Evolutionary conservation across 306 rosid species (phyloP), one percentile per base, ranked within the genome.

Genomic region (Begonia peltatifolia): DNA sequence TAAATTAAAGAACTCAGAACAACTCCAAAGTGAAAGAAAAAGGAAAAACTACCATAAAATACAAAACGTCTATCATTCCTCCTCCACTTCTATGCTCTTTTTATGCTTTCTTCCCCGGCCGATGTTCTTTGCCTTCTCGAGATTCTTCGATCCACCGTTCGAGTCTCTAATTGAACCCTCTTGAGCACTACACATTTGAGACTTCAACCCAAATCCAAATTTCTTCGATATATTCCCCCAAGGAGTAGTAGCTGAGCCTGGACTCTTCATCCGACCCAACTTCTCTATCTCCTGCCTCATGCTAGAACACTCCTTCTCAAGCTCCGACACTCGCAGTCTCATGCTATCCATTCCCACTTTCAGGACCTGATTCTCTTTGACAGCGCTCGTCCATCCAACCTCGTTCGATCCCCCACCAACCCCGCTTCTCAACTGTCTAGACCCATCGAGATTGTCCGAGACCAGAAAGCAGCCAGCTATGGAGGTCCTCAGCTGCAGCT

Each of bases 121-220:
- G 67, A 82, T 73, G 36, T 80, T 88, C 83, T 83, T 90, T 74
- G 83, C 50, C 69, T 85, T 85, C 70, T 83, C 92, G 42, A 68
- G 72, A 61, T 78, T 83, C 57, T 50, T 77, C 56, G 38, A 64
- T 23, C 61, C 89, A 65, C 58, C 68, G 20, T 66, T 72, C 73
- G 72, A 94, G 60, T 80, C 75, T 68, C 87, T 85, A 17, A 90
- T 94, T 0, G 95, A 90, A 43, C 87, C 95, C 74, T 83, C 92
- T 69, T 85, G 94, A 43, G 97, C 97, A 66, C 97, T 90, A 75
- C 97, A 90, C 95, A 90, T 85, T 71, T 90, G 95, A 76, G 97
- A 90, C 76, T 90, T 90, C 0, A 86, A 41, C 77, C 70, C 86
- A 50, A 90, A 81, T 56, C 99, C 99, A 0, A 90, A 72, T 61